A percentile compares a stretch with the other conserved stretches of the same genome.
Conservation (phyloP, 2,329 filamentous ascomycete species). For the Fusarium sp. region DNA sequence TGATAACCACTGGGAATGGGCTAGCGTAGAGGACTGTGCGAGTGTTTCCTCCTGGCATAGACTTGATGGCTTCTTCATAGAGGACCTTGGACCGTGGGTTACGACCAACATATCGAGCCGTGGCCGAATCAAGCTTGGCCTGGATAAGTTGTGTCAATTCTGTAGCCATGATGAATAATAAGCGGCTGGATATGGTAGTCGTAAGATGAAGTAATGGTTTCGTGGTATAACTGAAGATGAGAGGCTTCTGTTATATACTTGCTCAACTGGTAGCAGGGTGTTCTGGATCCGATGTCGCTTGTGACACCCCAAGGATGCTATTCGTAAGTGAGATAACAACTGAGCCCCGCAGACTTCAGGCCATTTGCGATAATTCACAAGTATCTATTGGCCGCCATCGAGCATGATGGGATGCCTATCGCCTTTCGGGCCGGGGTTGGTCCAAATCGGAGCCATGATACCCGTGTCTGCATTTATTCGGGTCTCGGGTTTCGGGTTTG, state of each 20-base stretch:
- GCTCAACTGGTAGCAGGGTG: neutral
- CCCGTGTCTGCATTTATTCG: constrained; percentile 9
- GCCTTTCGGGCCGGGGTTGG: constrained; percentile 21
- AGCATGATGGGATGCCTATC: constrained; percentile 3
- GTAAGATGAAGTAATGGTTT: neutral
- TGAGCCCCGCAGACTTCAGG: neutral
- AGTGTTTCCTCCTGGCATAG: constrained; percentile 57
- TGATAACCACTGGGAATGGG: constrained; percentile 55
- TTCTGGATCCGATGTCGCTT: constrained; percentile 1
- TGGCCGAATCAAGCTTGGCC: constrained; percentile 46
- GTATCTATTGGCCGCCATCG: neutral
- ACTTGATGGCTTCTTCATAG: constrained; percentile 49
- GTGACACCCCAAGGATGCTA: neutral
- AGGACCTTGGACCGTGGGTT: constrained; percentile 52
- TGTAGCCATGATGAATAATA: constrained; percentile 27
- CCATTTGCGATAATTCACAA: neutral
- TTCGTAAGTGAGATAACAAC: constrained; percentile 4
- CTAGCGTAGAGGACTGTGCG: constrained; percentile 54
- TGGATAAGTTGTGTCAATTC: constrained; percentile 35
- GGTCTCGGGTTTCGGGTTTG: constrained; percentile 32
- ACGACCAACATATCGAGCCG: constrained; percentile 45
- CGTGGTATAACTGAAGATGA: neutral
- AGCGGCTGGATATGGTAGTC: neutral
- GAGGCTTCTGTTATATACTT: neutral
- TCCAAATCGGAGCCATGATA: neutral